Conservation (phyloP, 2,329 filamentous ascomycete species). For the Penicillium corylophilum region DNA sequence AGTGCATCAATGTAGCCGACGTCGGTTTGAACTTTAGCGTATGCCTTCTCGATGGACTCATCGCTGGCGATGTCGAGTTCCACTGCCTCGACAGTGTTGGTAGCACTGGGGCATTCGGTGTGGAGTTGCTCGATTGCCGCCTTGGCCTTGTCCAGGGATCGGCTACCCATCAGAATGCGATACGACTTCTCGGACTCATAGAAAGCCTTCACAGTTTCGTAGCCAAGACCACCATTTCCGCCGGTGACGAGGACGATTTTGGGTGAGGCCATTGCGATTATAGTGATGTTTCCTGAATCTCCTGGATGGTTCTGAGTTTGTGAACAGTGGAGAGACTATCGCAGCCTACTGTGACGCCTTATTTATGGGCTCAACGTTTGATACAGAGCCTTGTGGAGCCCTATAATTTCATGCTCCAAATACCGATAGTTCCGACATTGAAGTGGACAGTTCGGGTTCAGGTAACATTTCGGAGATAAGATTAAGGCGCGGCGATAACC, state of each 20-base stretch:
- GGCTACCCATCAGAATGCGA: constrained; percentile 10
- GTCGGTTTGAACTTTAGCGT: background rate
- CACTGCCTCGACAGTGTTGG: constrained; percentile 8
- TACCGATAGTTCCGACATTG: constrained; percentile 9
- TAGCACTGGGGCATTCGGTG: background rate
- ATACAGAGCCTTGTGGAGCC: background rate
- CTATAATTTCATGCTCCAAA: constrained; percentile 2
- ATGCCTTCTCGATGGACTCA: constrained; percentile 11
- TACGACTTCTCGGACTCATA: constrained; percentile 5
- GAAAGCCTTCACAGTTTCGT: constrained; percentile 17
- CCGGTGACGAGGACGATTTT: constrained; percentile 11
- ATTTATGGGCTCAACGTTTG: background rate
- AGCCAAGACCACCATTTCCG: constrained; percentile 15
- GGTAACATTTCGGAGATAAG: background rate
- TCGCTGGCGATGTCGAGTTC: constrained; percentile 10
- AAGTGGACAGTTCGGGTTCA: background rate
- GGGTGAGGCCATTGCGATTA: constrained; percentile 3
- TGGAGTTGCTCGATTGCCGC: constrained; percentile 2
- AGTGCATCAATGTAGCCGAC: constrained; percentile 4
- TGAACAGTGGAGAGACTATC: background rate
- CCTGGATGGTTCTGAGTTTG: background rate
- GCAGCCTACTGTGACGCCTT: background rate
- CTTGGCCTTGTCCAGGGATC: constrained; percentile 7
- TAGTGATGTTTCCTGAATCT: background rate
- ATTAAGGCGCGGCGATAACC: too few species aligned